Evolutionary conservation across 2,329 filamentous ascomycete species (phyloP).

Genomic region (Hymenoscyphus albidus): DNA sequence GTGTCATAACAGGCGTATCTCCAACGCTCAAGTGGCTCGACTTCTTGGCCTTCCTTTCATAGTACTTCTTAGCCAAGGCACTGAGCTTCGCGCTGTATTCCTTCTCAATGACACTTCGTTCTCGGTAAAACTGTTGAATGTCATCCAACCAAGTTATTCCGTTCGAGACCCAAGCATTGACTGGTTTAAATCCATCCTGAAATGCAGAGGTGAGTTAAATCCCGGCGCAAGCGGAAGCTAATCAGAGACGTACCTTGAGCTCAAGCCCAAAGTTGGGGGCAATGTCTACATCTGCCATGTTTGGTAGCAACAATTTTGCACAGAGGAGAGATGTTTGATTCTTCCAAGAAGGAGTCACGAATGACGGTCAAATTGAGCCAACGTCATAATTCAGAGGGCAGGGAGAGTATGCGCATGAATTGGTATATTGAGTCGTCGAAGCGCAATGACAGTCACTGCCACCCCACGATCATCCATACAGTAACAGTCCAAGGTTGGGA

Average conservation of each 20-base stretch:
- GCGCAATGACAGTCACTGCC: slow-evolving; percentile 4
- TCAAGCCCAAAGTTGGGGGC: slow-evolving; percentile 87
- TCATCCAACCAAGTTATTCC: slow-evolving; percentile 96
- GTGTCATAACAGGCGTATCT: slow-evolving; percentile 87
- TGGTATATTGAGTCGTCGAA: neutral
- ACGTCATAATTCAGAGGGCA: neutral
- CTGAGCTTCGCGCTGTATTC: slow-evolving; percentile 90
- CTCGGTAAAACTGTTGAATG: slow-evolving; percentile 94
- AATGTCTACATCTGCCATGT: slow-evolving; percentile 78
- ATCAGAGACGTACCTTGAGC: slow-evolving; percentile 66
- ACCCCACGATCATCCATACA: neutral
- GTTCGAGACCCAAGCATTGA: slow-evolving; percentile 85
- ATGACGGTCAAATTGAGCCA: slow-evolving; percentile 11
- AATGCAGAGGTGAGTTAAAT: slow-evolving; percentile 14
- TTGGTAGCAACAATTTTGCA: slow-evolving; percentile 12
- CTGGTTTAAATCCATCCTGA: slow-evolving; percentile 93
- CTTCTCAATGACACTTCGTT: slow-evolving; percentile 90
- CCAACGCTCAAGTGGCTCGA: slow-evolving; percentile 85
- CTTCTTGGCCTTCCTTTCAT: slow-evolving; percentile 93
- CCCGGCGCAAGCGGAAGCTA: neutral
- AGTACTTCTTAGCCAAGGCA: slow-evolving; percentile 89
- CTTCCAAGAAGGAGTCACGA: slow-evolving; percentile 22
- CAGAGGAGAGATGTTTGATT: neutral
- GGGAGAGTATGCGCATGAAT: neutral
- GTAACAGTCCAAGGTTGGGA: neutral